These are phyloP conservation scores for Solanum chaucha DNA, from an alignment of 257 asterid genomes.

Conservation along the genomic window DNA sequence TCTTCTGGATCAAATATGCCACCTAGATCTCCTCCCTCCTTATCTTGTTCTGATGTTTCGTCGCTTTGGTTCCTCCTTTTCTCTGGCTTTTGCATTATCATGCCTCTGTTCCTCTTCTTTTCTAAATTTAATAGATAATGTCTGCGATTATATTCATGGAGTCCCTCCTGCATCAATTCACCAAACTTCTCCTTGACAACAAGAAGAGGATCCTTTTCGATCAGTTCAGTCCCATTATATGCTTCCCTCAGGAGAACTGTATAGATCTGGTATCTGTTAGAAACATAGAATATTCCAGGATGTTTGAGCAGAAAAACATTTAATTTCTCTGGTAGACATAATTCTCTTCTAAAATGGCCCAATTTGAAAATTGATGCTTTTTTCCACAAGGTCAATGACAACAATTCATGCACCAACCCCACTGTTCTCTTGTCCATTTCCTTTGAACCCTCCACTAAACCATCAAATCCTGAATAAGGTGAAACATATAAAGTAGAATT, in stretches of 20 bases:
- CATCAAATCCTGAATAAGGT: conserved; percentile 35
- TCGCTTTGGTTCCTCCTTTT: conserved; percentile 11
- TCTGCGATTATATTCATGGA: conserved; percentile 69
- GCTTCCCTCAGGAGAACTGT: conserved; percentile 82
- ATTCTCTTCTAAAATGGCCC: conserved; percentile 69
- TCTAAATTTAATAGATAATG: conserved; percentile 59
- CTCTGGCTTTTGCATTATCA: conserved; percentile 18
- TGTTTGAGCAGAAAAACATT: conserved; percentile 68
- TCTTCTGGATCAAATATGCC: conserved; percentile 87
- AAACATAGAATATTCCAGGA: conserved; percentile 45
- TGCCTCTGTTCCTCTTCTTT: conserved; percentile 56
- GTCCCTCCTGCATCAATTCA: conserved; percentile 84
- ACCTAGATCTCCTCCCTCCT: conserved; percentile 53
- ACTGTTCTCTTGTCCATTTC: conserved; percentile 71
- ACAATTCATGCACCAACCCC: conserved; percentile 64
- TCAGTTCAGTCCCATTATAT: conserved; percentile 51
- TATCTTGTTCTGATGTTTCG: conserved; percentile 16
- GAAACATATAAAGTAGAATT: conserved; percentile 70
- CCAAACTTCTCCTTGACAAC: conserved; percentile 82
- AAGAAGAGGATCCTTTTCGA: conserved; percentile 77
- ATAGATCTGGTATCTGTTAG: conserved; percentile 25
- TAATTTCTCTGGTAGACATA: conserved; percentile 57
- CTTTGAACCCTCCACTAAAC: conserved; percentile 38
- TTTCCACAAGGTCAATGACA: conserved; percentile 78
- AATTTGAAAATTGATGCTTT: conserved; percentile 61